Evolutionary conservation across 768 basidiomycete genomes (phyloP).

Genomic region (Hemileccinum rubropunctum): DNA sequence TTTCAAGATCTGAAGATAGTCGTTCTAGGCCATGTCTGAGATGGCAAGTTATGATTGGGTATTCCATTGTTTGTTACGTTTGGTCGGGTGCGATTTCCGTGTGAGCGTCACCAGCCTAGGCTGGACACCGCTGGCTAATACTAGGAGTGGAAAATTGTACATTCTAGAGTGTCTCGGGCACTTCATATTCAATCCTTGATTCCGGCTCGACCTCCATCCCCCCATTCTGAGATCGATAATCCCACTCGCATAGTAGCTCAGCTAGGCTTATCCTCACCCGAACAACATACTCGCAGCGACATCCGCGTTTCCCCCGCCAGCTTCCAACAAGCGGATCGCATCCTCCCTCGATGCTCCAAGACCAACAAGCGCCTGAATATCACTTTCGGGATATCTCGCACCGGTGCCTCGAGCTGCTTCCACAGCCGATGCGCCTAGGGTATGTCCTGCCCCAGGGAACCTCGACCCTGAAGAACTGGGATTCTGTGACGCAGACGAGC

Average conservation of each 20-base stretch:
- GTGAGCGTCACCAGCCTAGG: no score
- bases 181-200: no score
- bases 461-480: constrained; percentile 39
- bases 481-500: constrained; percentile 27
- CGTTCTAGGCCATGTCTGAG: no score
- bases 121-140: no score
- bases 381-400: constrained; percentile 56
- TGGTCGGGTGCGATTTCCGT: no score
- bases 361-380: constrained; percentile 64
- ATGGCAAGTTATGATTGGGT: no score
- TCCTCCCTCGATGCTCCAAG: constrained; percentile 76
- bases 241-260: not conserved
- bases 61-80: no score
- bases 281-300: constrained; percentile 88
- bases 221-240: no score
- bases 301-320: constrained; percentile 84
- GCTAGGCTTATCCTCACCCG: constrained; percentile 26
- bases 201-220: not conserved
- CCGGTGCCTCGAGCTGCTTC: constrained; percentile 39
- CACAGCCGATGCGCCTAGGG: constrained; percentile 41
- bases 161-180: no score
- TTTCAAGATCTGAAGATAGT: no score
- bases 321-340: constrained; percentile 73
- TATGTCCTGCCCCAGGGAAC: constrained; percentile 72
- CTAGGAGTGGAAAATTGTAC: no score